A percentile compares a stretch with the other conserved stretches of the same genome.
These are phyloP conservation scores for Citrullus colocynthis DNA, from an alignment of 306 rosid species.

Conservation along the genomic window DNA sequence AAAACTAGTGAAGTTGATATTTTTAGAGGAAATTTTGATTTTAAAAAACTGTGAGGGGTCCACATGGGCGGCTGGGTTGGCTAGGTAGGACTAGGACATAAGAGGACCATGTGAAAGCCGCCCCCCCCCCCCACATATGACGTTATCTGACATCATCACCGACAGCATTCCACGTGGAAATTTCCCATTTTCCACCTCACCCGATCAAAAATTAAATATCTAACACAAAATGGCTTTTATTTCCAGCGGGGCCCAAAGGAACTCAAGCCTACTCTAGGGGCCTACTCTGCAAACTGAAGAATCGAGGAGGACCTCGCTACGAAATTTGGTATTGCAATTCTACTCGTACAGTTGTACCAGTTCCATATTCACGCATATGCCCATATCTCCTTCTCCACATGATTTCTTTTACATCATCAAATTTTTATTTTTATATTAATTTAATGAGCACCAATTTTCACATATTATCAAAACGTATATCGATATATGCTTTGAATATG, in stretches of 20 bases:
- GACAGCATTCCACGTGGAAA: background rate
- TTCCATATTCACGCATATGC: too few relatives aligned
- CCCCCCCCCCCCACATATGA: background rate
- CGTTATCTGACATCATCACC: background rate
- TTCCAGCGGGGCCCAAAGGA: background rate
- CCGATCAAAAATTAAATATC: background rate
- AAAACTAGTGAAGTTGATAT: too few relatives aligned
- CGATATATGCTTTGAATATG: too few relatives aligned
- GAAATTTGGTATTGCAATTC: background rate
- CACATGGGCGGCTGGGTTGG: background rate
- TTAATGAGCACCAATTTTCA: too few relatives aligned
- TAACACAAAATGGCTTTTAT: background rate
- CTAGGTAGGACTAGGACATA: background rate
- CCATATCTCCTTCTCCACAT: too few relatives aligned
- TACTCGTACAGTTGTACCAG: too few relatives aligned
- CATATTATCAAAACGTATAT: too few relatives aligned
- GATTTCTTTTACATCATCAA: too few relatives aligned
- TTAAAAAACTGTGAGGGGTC: constrained; percentile 6
- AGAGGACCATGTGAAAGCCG: background rate
- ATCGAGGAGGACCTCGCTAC: background rate
- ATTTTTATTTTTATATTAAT: too few relatives aligned
- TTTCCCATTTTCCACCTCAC: background rate
- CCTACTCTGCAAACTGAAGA: background rate
- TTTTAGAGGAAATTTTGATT: too few relatives aligned
- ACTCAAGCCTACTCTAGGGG: background rate